Evolutionary conservation across 2,329 filamentous ascomycete species (phyloP).

Genomic region (Gnomoniopsis sp.): DNA sequence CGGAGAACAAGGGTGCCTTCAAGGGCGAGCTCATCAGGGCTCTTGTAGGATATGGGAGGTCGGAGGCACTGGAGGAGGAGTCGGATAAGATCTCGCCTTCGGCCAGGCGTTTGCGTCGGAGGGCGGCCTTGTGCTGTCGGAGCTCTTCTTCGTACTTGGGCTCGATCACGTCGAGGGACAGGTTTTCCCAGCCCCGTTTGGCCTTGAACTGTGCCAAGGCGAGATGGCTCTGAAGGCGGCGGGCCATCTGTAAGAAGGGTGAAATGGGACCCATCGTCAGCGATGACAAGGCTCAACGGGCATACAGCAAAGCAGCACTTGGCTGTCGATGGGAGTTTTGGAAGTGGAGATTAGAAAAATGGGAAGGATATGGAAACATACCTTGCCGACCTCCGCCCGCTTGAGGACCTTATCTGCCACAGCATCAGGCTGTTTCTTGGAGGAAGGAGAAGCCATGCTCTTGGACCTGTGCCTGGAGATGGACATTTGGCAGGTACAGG

Average conservation of each 20-base stretch:
- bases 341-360: not conserved
- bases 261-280: slow-evolving; percentile 8
- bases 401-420: slow-evolving; percentile 68
- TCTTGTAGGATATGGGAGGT: slow-evolving; percentile 65
- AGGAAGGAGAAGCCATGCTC: slow-evolving; percentile 58
- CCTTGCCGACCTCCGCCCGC: slow-evolving; percentile 73
- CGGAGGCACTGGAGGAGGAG: slow-evolving; percentile 80
- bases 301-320: not conserved
- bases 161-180: slow-evolving; percentile 82
- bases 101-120: slow-evolving; percentile 63
- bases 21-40: slow-evolving; percentile 80
- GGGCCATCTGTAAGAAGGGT: slow-evolving; percentile 68
- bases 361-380: slow-evolving; percentile 35
- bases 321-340: not conserved
- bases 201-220: slow-evolving; percentile 97
- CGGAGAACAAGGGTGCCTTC: slow-evolving; percentile 79
- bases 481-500: slow-evolving; percentile 2
- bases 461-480: slow-evolving; percentile 25
- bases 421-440: slow-evolving; percentile 61
- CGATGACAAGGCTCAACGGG: slow-evolving; percentile 12
- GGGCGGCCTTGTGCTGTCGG: slow-evolving; percentile 20
- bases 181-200: slow-evolving; percentile 90
- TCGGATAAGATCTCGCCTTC: slow-evolving; percentile 78
- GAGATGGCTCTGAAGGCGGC: slow-evolving; percentile 87
- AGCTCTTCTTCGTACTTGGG: slow-evolving; percentile 78